Base-by-base conservation (phyloP, 2,329 filamentous ascomycete genomes). In the Trichoderma oligosporum region DNA sequence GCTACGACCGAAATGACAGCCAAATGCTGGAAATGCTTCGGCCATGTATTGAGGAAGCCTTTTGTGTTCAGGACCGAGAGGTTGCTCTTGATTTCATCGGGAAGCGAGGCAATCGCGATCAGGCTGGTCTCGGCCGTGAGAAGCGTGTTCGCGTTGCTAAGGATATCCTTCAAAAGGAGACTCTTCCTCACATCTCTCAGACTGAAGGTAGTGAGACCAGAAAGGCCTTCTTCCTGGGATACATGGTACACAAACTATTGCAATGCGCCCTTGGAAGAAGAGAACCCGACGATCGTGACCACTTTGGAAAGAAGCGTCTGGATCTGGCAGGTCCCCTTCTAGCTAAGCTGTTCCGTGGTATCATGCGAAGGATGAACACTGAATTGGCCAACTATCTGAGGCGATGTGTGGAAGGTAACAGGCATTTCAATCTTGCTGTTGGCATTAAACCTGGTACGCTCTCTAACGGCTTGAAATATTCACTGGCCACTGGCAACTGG, bases 11-110 rank as follows among this genome's bases (percentile, higher is more conserved):
- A 62, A 94, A 88, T 66, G 95, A 99, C 71, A 96, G 88, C 24
- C 89, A 95, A 67, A 97, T 99, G 92, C 78, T 99, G 58, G 94
- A 99, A 77, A 94, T 97, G 84, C 76, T 99, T 66, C 93, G 96
- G 65, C 93, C 94, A 3, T 97, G 92, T 77, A 92, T 99, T 58
- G 94, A 97, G 71, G 94, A 99, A 73, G 91, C 92, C 9, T 96
- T 96, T 66, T 89, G 92, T 61, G 94, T 99, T 59, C 95, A 99
- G 70, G 93, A 97, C 69, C 86, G 91, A 61, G 93, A 97, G 68
- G 88, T 94, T 35, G 94, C 95, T 2, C 81, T 97, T 42, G 94
- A 97, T 70, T 97, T 88, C 72, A 97, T 99, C 64, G 94, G 91
- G 62, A 96, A 92, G 75, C 88, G 94, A 79, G 92, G 92, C 39